These are phyloP conservation scores for Umbelopsis sp. DNA, from an alignment of 192 early-diverging fungal species.

Conservation along the genomic window DNA sequence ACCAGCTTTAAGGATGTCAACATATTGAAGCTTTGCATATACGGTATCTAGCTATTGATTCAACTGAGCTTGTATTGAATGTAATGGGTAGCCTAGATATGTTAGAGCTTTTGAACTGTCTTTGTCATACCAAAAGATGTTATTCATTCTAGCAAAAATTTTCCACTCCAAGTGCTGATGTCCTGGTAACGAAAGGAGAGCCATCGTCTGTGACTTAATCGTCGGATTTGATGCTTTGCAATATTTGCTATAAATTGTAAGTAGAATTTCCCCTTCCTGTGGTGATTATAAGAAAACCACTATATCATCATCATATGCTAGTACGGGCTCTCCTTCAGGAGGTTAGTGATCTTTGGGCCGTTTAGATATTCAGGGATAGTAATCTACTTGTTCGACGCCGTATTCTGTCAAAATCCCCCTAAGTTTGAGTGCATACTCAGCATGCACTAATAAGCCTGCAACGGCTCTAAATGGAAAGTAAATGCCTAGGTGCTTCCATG, in stretches of 20 bases:
- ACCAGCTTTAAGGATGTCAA: not conserved
- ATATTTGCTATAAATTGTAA: not conserved
- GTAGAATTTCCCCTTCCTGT: slow-evolving; percentile 13
- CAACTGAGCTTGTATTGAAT: not conserved
- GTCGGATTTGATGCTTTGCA: slow-evolving; percentile 20
- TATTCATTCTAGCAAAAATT: not conserved
- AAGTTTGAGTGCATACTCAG: no score
- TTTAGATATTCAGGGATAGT: no score
- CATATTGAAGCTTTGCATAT: not conserved
- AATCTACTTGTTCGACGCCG: no score
- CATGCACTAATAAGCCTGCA: no score
- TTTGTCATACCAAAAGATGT: not conserved
- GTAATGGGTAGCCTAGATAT: not conserved
- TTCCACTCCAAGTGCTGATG: not conserved
- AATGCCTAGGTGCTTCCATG: no score
- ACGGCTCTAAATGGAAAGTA: no score
- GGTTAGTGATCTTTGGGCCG: no score
- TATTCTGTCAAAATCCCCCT: no score
- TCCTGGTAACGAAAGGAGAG: slow-evolving; percentile 18
- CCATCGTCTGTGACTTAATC: slow-evolving; percentile 28
- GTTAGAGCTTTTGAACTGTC: not conserved
- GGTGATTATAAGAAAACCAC: not conserved
- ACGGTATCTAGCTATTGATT: not conserved
- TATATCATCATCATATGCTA: no score
- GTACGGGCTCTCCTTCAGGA: no score